phyloP scores from a whole-genome alignment of 169 alveolate species.

The Eimeria necatrix region DNA sequence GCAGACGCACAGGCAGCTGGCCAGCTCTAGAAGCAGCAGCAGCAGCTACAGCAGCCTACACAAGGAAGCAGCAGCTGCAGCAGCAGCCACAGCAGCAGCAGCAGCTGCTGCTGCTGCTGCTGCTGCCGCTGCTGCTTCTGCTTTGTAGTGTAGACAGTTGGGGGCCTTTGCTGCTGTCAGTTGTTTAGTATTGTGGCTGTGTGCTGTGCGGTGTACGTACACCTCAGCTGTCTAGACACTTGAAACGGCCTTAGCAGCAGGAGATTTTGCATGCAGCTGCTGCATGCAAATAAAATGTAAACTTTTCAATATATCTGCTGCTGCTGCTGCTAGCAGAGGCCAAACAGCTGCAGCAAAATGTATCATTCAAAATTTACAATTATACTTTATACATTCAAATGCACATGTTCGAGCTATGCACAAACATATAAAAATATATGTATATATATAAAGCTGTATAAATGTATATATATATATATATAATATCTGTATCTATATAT shows the following conservation, averaged over 20 bases:
- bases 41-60: neutral
- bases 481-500: neutral
- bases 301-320: neutral
- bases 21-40: neutral
- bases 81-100: conserved; percentile 4
- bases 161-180: conserved; percentile 7
- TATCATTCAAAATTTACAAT: neutral
- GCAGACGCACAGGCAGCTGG: neutral
- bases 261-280: neutral
- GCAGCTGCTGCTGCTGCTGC: neutral
- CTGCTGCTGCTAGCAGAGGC: neutral
- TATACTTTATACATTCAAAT: neutral
- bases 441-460: neutral
- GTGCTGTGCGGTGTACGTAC: conserved; percentile 24
- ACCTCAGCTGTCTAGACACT: neutral
- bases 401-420: neutral
- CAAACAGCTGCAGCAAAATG: neutral
- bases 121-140: neutral
- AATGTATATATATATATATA: neutral
- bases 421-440: neutral
- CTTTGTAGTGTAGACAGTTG: neutral
- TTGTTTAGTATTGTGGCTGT: neutral
- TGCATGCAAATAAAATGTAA: neutral
- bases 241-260: neutral
- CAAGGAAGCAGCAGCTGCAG: neutral